Evolutionary conservation across 1,284 basidiomycete species (phyloP), one percentile per base, ranked within the genome.

Genomic region (Naganishia albida): DNA sequence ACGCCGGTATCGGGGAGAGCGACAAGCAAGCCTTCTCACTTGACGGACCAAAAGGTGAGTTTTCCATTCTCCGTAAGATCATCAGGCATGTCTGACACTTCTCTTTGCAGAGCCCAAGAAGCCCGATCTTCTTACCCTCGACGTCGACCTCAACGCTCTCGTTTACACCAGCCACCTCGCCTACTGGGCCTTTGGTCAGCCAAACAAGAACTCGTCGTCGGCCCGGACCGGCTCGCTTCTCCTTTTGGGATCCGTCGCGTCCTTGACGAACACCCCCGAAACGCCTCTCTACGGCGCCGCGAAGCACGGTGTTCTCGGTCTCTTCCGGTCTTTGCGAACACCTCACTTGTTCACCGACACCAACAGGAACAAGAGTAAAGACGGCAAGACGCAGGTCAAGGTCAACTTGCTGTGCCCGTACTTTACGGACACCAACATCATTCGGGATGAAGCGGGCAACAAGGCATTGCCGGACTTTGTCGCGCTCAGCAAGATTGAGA

Each of bases 251-350:
- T 67, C 67, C 43, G 64, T 67, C 43, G 67, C 67, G 2, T 65
- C 63, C 8, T 43, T 67, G 12, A 55, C 56, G 28, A 54, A 54
- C 40, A 54, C 63, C 6, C 56, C 63, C 25, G 67, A 67, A 25
- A 59, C 64, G 18, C 67, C 67, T 3, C 34, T 67, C 16, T 67
- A 67, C 40, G 63, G 56, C n/a, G 63, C 63, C 3, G 63, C 67
- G 20, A 67, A 67, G 40, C 67, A 67, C 52, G 63, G 62, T 8
- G 67, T 67, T 12, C 67, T 67, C 43, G 67, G 67, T 10, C 56
- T 67, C 6, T 67, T 65, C 67, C 67, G 67, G 40, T 53, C 56
- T 4, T 51, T 62, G 56, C 40, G 67, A 34, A 53, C 50, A n/a
- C 63, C 55, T n/a, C 57, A 51, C 26, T 54, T 50, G 20, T 64